These are phyloP conservation scores for Croton setiger DNA, from an alignment of 441 rosid genomes.

Conservation along the genomic window DNA sequence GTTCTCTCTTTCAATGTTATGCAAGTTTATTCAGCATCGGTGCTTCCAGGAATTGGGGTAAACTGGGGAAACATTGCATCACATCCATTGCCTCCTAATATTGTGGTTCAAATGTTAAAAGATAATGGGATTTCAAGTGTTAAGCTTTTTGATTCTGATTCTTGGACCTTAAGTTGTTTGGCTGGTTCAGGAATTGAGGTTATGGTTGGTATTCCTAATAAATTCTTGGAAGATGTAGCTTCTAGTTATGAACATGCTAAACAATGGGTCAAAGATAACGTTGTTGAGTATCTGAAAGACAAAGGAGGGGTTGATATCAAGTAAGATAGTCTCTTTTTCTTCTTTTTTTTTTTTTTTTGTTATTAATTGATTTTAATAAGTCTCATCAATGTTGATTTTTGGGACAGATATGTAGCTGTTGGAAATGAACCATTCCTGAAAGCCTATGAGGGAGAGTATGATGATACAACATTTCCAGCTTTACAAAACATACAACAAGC, in stretches of 20 bases:
- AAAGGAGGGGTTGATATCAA: conserved; percentile 60
- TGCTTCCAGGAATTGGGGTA: conserved; percentile 60
- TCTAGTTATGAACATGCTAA: conserved; percentile 38
- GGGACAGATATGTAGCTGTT: conserved; percentile 72
- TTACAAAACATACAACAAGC: conserved; percentile 71
- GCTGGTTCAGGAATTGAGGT: conserved; percentile 63
- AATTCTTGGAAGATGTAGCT: conserved; percentile 35
- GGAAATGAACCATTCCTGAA: conserved; percentile 87
- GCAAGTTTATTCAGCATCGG: conserved; percentile 1
- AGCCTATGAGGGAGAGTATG: conserved; percentile 53
- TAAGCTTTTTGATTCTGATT: conserved; percentile 76
- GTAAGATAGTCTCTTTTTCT: conserved; percentile 28
- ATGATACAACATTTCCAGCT: conserved; percentile 52
- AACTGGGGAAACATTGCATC: conserved; percentile 79
- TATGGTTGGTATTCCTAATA: conserved; percentile 84
- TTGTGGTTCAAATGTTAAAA: conserved; percentile 62
- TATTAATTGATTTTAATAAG: too few relatives aligned
- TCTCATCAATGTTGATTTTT: not conserved
- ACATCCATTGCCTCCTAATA: conserved; percentile 52
- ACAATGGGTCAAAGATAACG: conserved; percentile 73
- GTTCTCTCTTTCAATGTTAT: conserved; percentile 23
- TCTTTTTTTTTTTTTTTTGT: too few relatives aligned
- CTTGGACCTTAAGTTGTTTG: conserved; percentile 42
- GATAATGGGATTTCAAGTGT: conserved; percentile 63
- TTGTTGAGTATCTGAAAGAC: conserved; percentile 38